Conservation (phyloP, 306 rosid species). For the Canavalia gladiata region DNA sequence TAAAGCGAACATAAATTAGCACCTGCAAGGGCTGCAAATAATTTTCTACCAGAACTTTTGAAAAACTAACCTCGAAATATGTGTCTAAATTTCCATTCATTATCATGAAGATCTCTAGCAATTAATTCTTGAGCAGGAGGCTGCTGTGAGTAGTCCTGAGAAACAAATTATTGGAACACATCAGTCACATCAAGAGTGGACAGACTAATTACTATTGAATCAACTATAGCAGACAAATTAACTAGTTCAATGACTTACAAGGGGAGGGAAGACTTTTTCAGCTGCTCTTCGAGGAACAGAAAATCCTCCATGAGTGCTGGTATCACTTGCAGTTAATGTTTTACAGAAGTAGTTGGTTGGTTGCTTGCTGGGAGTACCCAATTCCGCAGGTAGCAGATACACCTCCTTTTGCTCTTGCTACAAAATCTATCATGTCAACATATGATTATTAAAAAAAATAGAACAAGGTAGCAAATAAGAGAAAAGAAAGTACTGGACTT, state of each 20-base stretch:
- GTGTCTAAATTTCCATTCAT: conserved; percentile 82
- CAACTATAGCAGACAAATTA: conserved; percentile 51
- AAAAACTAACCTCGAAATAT: conserved; percentile 67
- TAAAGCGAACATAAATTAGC: neutral
- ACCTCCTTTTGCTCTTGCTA: conserved; percentile 84
- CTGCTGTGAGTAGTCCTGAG: conserved; percentile 76
- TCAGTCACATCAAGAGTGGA: conserved; percentile 16
- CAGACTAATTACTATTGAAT: conserved; percentile 11
- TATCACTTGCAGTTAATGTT: conserved; percentile 81
- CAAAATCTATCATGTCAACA: conserved; percentile 46
- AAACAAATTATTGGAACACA: conserved; percentile 26
- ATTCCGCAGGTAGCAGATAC: conserved; percentile 73
- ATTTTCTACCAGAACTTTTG: neutral
- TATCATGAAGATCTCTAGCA: conserved; percentile 83
- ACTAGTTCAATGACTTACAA: conserved; percentile 57
- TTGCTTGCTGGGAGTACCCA: conserved; percentile 76
- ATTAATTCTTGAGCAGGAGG: conserved; percentile 81
- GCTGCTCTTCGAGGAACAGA: conserved; percentile 90
- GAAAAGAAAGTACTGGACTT: conserved; percentile 61
- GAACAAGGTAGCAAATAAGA: neutral
- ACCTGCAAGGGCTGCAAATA: conserved; percentile 16
- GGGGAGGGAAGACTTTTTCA: conserved; percentile 85
- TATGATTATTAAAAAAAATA: conserved; percentile 9
- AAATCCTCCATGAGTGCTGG: conserved; percentile 85
- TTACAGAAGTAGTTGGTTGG: conserved; percentile 81